These are phyloP conservation scores for Aureobasidium sp. DNA, from an alignment of 2,329 filamentous ascomycete species.

Conservation along the genomic window DNA sequence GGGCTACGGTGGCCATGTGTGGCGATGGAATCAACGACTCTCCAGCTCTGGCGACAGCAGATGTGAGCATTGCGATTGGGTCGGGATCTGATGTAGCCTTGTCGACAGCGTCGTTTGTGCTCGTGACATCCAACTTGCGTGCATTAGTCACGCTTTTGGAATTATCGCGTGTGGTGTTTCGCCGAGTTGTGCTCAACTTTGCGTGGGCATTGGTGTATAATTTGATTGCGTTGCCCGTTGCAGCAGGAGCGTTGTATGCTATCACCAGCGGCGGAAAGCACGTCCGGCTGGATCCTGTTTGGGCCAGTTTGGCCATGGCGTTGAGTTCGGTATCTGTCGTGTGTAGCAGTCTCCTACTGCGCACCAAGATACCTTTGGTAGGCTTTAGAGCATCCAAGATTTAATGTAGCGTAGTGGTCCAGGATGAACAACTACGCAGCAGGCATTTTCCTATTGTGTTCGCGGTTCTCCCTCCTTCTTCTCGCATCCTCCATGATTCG, in stretches of 20 bases:
- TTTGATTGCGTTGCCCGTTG: constrained; percentile 65
- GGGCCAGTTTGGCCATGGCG: constrained; percentile 90
- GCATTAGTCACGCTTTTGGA: constrained; percentile 65
- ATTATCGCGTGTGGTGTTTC: constrained; percentile 64
- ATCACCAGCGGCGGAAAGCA: constrained; percentile 41
- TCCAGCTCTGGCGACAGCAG: constrained; percentile 68
- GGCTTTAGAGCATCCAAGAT: constrained; percentile 29
- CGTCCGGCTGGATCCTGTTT: constrained; percentile 64
- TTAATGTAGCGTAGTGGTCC: neutral
- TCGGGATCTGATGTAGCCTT: constrained; percentile 77
- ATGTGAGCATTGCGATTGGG: constrained; percentile 75
- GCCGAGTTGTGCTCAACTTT: constrained; percentile 77
- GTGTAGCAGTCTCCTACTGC: constrained; percentile 66
- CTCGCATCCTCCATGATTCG: constrained; percentile 31
- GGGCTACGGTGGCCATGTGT: constrained; percentile 67
- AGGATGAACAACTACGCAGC: neutral
- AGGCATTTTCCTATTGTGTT: constrained; percentile 18
- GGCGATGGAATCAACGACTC: constrained; percentile 88
- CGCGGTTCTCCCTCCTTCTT: constrained; percentile 27
- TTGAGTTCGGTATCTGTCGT: constrained; percentile 86
- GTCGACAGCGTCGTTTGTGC: constrained; percentile 71
- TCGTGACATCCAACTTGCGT: constrained; percentile 61
- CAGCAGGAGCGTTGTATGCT: constrained; percentile 69
- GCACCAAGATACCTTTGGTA: constrained; percentile 37
- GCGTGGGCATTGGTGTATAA: constrained; percentile 80